Evolutionary conservation across 306 rosid species (phyloP), one percentile per base, ranked within the genome.

Genomic region (Medicago lupulina): DNA sequence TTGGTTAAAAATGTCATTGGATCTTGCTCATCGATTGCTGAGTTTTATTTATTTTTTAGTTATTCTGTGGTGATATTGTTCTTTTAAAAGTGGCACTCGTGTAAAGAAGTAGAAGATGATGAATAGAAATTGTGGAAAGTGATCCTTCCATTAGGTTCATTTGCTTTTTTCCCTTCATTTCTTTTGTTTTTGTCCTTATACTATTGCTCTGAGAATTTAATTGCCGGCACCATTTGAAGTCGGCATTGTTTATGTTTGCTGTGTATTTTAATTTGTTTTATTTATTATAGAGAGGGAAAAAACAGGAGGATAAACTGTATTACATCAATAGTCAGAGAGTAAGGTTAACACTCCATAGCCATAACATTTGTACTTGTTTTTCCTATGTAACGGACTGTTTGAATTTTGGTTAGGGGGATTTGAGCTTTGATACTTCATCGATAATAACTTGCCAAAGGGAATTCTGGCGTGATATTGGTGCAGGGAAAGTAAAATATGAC

Each of bases 1-100:
- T 69, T 49, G 44, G 74, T 15, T 49, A n/a, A n/a, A 54, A 69
- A 15, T 49, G 16, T 47, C 44, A n/a, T 69, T 28, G 74, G 23
- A 68, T 31, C 58, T 25, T 68, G 58, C 40, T 68, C 18, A 8
- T 46, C 46, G 39, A 43, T 68, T 68, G 41, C 57, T 28, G 61
- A n/a, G 25, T 23, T 23, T 18, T 49, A 21, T 47, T 23, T 47
- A 8, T 23, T 9, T 7, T 21, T 43, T 2, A 10, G 12, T 44
- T 46, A 23, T 44, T 23, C 23, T 25, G 8, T 44, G 31, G 40
- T 21, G 39, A 44, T 67, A 17, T 40, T 40, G 31, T 66, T 66
- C n/a, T 66, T 41, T 40, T 66, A 18, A 66, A 67, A 14, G 14
- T 21, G 40, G 21, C 18, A 68, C 5, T 13, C 44, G 73, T 68